Percentiles rank a stretch among this genome's conserved stretches.
Evolutionary conservation across 768 basidiomycete species (phyloP).

Genomic region (Lyophyllum atratum): DNA sequence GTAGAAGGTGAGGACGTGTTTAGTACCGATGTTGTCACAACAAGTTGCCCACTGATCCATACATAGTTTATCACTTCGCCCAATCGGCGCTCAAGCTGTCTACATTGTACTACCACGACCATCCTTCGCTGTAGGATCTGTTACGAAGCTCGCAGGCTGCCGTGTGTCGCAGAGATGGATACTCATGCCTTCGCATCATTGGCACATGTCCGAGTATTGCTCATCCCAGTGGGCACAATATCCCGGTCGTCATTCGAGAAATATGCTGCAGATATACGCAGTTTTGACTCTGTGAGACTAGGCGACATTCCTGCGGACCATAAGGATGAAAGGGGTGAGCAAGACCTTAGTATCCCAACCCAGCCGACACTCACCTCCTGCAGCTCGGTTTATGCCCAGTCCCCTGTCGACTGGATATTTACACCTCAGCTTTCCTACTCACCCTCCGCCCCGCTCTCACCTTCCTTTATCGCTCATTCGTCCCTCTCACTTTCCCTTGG

Average conservation of each 20-base stretch:
- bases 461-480: slow-evolving; percentile 70
- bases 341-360: neutral
- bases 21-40: neutral
- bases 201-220: slow-evolving; percentile 81
- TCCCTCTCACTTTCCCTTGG: slow-evolving; percentile 81
- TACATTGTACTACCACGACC: slow-evolving; percentile 1
- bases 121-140: neutral
- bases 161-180: slow-evolving; percentile 51
- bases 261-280: slow-evolving; percentile 73
- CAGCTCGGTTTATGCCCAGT: slow-evolving; percentile 84
- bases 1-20: slow-evolving; percentile 6
- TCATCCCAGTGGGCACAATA: slow-evolving; percentile 85
- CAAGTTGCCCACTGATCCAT: neutral
- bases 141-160: slow-evolving; percentile 2
- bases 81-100: neutral
- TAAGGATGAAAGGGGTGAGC: slow-evolving; percentile 74
- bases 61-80: neutral
- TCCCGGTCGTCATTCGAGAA: slow-evolving; percentile 66
- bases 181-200: slow-evolving; percentile 76
- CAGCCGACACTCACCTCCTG: slow-evolving; percentile 25
- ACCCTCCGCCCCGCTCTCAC: slow-evolving; percentile 73
- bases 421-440: slow-evolving; percentile 77
- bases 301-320: slow-evolving; percentile 82
- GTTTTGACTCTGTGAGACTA: slow-evolving; percentile 72
- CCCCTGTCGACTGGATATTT: slow-evolving; percentile 76